Evolutionary conservation across 1,139 yeast species (phyloP).

Genomic region (Debaryomyces sp.): DNA sequence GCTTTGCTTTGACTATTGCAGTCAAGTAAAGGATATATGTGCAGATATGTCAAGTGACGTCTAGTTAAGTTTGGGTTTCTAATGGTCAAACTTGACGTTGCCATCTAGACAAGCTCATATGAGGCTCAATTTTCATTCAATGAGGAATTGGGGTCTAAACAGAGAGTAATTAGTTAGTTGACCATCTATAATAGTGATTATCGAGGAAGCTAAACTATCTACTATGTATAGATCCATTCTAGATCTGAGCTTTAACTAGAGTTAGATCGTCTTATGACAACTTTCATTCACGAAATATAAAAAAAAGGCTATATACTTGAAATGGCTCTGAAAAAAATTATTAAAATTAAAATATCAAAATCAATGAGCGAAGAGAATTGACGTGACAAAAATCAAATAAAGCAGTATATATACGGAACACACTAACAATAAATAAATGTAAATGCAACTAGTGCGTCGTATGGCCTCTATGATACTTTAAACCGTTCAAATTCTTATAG

Average conservation of each 20-base stretch:
- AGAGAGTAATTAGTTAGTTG: no score
- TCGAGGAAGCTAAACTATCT: neutral
- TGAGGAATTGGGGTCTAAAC: no score
- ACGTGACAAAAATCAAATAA: conserved; percentile 3
- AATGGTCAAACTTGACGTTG: no score
- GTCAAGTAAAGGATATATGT: no score
- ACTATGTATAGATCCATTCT: neutral
- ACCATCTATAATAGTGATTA: no score
- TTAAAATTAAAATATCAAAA: neutral
- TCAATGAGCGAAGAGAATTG: neutral
- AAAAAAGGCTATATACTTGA: conserved; percentile 2
- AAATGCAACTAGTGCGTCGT: conserved; percentile 70
- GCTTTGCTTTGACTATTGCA: no score
- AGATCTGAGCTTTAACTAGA: neutral
- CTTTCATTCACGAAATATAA: conserved; percentile 1
- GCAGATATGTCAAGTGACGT: no score
- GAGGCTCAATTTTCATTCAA: no score
- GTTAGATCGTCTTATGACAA: neutral
- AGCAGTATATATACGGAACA: conserved; percentile 5
- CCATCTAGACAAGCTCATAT: no score
- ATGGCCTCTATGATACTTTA: conserved; percentile 96
- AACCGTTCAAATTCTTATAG: conserved; percentile 92
- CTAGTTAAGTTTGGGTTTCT: no score
- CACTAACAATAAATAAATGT: conserved; percentile 6
- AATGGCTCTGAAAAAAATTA: neutral